A percentile compares a stretch with the other conserved stretches of the same genome.
Conservation (phyloP, 305 asterid species). For the Fraxinus nigra region DNA sequence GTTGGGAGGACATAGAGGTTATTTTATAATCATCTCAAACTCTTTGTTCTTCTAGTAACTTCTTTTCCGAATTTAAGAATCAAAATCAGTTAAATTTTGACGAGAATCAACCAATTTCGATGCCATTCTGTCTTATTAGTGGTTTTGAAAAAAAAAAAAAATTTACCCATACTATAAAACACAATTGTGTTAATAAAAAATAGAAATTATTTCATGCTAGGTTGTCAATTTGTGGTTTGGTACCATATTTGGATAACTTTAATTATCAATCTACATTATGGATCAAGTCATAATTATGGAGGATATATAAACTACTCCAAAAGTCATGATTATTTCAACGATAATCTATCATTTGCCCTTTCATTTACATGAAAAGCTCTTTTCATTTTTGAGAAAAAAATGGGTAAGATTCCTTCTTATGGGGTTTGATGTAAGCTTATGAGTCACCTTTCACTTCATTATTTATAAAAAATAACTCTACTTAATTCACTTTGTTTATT, state of each 20-base stretch:
- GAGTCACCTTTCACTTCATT: slow-evolving; percentile 32
- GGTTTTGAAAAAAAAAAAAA: not conserved
- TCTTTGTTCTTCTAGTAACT: not conserved
- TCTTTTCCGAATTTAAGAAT: not conserved
- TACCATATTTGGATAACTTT: not conserved
- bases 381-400: slow-evolving; percentile 5
- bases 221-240: not conserved
- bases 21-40: too few species aligned
- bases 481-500: not conserved
- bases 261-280: not conserved
- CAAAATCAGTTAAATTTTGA: not conserved
- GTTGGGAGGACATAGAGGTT: too few species aligned
- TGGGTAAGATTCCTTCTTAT: slow-evolving; percentile 33
- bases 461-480: slow-evolving; percentile 1
- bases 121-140: not conserved
- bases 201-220: not conserved
- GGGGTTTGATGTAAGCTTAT: not conserved
- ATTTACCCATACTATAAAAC: not conserved
- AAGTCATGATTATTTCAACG: not conserved
- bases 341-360: slow-evolving; percentile 25
- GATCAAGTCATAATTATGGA: not conserved
- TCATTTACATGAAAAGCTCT: slow-evolving; percentile 20
- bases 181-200: not conserved
- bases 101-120: not conserved
- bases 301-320: not conserved